Conservation (phyloP, 75 land plant genomes). For the Chamaecyparis obtusa region DNA sequence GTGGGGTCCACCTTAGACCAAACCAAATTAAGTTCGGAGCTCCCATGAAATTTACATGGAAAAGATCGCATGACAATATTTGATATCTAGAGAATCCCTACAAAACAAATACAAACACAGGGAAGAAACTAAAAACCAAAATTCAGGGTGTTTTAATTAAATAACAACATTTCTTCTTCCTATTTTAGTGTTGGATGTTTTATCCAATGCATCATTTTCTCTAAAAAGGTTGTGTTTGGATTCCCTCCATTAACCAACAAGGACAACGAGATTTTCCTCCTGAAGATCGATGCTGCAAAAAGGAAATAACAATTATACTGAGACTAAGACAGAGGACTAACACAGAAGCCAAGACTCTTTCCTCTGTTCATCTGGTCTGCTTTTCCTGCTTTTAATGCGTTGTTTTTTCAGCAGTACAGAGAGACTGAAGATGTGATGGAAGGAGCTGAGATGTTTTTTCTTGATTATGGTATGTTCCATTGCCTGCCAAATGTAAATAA, state of each 20-base stretch:
- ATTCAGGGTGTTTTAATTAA: background rate
- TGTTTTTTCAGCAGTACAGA: background rate
- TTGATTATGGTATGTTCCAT: background rate
- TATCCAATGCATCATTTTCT: background rate
- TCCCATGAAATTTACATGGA: slow-evolving; percentile 8
- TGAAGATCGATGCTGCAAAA: too few species aligned
- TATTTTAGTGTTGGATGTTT: background rate
- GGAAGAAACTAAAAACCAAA: background rate
- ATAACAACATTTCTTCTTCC: background rate
- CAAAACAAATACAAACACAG: background rate
- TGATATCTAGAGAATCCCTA: background rate
- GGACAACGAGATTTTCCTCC: background rate
- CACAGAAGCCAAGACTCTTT: slow-evolving; percentile 4
- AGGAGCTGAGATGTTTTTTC: background rate
- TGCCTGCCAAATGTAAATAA: background rate
- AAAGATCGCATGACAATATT: background rate
- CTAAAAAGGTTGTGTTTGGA: background rate
- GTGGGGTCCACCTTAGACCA: background rate
- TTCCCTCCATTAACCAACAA: background rate
- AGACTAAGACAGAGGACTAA: background rate
- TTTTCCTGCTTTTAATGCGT: background rate
- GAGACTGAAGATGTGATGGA: background rate
- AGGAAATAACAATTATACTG: background rate
- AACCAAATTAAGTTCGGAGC: slow-evolving; percentile 2
- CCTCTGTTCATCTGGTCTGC: background rate